Evolutionary conservation across 371 early-diverging fungal genomes (phyloP).

Genomic region (Mucor racemosus): DNA sequence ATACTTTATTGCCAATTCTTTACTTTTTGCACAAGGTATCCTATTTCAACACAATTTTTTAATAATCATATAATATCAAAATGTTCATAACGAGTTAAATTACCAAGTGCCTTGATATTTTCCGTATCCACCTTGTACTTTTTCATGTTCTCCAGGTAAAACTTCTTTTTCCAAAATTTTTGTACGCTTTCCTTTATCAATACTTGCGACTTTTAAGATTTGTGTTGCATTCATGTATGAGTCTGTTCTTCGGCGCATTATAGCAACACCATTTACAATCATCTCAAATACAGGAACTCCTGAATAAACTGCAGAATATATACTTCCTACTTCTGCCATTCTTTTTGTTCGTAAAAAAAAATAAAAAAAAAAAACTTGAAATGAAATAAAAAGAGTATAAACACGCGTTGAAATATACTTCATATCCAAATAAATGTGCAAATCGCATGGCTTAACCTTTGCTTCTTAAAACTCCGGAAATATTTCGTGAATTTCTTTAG

Average conservation of each 20-base stretch:
- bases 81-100: constrained; percentile 10
- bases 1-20: constrained; percentile 74
- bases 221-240: constrained; percentile 96
- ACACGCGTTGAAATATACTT: too few species aligned
- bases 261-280: constrained; percentile 79
- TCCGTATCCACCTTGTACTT: constrained; percentile 98
- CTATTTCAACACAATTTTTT: constrained; percentile 36
- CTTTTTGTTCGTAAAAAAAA: not conserved
- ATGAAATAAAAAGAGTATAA: too few species aligned
- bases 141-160: constrained; percentile 84
- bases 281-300: constrained; percentile 87
- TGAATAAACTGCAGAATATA: constrained; percentile 81
- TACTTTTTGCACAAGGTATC: constrained; percentile 83
- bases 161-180: constrained; percentile 93
- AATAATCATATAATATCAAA: not conserved
- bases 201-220: constrained; percentile 94
- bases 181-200: constrained; percentile 92
- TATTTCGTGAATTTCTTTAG: too few species aligned
- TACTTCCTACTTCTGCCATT: constrained; percentile 33
- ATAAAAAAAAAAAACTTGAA: not conserved
- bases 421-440: too few species aligned
- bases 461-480: too few species aligned
- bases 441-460: too few species aligned
- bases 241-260: constrained; percentile 91
- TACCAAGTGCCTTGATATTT: constrained; percentile 96